Base-by-base conservation (phyloP, 306 rosid species). In the Cyamopsis tetragonoloba region DNA sequence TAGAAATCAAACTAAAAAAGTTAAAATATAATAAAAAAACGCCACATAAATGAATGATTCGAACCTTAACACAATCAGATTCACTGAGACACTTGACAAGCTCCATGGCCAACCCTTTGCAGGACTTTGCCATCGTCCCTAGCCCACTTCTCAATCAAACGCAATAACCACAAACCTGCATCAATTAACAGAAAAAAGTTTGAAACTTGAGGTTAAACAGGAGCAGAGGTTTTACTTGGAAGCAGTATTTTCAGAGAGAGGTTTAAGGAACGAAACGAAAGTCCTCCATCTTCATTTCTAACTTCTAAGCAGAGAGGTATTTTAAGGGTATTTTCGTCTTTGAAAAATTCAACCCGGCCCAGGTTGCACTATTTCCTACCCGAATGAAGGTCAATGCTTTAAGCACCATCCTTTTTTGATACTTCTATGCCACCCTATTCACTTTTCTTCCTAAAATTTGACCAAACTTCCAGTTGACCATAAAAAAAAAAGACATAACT, bases 31-130 rank as follows among this genome's bases (percentile, higher is more conserved):
- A 75, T 55, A 17, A 41, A 82, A 59, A n/a, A 30, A 50, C 0
- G 4, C 5, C 4, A 55, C 15, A 39, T 7, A 41, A 14, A n/a
- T n/a, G n/a, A n/a, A 74, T 46, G 13, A 64, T 14, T 12, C 27
- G n/a, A 62, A 87, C 92, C 96, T 93, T 88, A 12, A 93, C 27
- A 47, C 98, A 93, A 70, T 89, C 89, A 23, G 91, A 87, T 84
- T 93, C 98, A 47, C 98, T 77, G 20, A 93, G 87, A 75, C 98
- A 93, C 83, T 93, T 89, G 66, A 88, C 95, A 8, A 93, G 76
- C 28, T 93, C 98, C 77, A 44, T 44, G 44, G 98, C 98, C 50
- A 93, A 79, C 1, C 98, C 97, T 68, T 85, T 89, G 81, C 98
- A 93, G 75, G 98, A 93, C 75, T 93, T 93, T 4, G 98, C 73